Evolutionary conservation across 2,329 filamentous ascomycete genomes (phyloP).

Genomic region (Teratosphaeria pseudoeucalypti): DNA sequence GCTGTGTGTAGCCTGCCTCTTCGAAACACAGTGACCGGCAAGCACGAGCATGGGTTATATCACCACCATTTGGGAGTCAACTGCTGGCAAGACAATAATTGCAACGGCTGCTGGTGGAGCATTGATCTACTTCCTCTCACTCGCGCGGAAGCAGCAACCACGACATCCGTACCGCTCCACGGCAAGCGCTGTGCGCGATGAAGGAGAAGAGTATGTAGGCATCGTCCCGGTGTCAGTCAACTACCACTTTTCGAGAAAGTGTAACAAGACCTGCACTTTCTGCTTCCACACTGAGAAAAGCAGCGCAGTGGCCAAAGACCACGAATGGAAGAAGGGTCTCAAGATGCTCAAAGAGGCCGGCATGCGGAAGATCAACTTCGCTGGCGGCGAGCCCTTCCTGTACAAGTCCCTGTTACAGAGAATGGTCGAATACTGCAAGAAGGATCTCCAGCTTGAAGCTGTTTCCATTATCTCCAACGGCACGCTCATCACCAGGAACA

Average conservation of each 20-base stretch:
- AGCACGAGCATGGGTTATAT: neutral
- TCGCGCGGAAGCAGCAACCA: neutral
- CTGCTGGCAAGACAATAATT: neutral
- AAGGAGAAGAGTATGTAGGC: neutral
- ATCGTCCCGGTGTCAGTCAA: conserved; percentile 35
- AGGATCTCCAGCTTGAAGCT: conserved; percentile 39
- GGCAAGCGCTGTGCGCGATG: neutral
- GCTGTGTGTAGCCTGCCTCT: neutral
- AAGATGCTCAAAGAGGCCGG: conserved; percentile 38
- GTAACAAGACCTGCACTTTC: conserved; percentile 43
- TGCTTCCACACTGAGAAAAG: conserved; percentile 48
- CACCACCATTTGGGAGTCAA: neutral
- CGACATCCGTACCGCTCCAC: neutral
- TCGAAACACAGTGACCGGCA: neutral
- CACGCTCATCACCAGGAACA: conserved; percentile 35
- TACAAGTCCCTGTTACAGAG: conserved; percentile 35
- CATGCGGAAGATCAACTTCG: conserved; percentile 48
- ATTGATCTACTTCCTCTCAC: neutral
- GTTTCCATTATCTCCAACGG: conserved; percentile 47
- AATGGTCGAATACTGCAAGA: conserved; percentile 40
- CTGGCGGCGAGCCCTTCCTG: conserved; percentile 46
- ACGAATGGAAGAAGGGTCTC: conserved; percentile 37
- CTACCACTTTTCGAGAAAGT: conserved; percentile 38
- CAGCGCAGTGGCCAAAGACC: conserved; percentile 33
- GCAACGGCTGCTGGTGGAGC: neutral